Percentiles rank a stretch among this genome's conserved stretches.
Conservation (phyloP, 169 alveolate genomes). For the Plasmodium yoelii region DNA sequence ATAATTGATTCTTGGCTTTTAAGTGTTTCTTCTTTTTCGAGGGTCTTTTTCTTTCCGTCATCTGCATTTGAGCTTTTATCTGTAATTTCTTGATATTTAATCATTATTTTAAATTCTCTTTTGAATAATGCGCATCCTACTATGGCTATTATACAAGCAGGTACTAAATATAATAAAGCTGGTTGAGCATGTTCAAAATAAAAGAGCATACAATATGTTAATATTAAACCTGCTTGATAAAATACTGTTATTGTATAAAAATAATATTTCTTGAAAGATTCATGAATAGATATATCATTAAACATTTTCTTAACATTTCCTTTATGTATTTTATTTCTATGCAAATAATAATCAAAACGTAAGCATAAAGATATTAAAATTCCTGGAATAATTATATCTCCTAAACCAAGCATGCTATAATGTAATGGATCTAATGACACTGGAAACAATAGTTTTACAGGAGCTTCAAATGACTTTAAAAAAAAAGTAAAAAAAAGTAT, state of each 20-base stretch:
- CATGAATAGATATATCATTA: conserved; percentile 65
- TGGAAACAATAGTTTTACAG: conserved; percentile 93
- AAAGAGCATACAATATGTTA: conserved; percentile 89
- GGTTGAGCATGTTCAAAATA: conserved; percentile 92
- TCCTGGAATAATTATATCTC: conserved; percentile 97
- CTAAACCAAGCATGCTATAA: conserved; percentile 93
- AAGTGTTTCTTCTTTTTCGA: conserved; percentile 28
- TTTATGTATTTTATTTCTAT: conserved; percentile 49
- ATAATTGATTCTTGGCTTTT: conserved; percentile 33
- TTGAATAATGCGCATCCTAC: conserved; percentile 73
- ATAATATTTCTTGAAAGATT: conserved; percentile 66
- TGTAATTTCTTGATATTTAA: conserved; percentile 73
- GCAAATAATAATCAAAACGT: conserved; percentile 88
- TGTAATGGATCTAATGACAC: conserved; percentile 83
- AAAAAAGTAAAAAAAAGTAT: neutral
- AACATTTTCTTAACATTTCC: conserved; percentile 75
- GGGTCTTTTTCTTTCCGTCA: conserved; percentile 25
- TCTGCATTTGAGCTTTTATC: conserved; percentile 21
- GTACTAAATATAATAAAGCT: conserved; percentile 93
- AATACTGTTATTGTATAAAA: conserved; percentile 82
- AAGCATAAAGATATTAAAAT: conserved; percentile 91
- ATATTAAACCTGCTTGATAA: conserved; percentile 89
- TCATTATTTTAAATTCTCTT: conserved; percentile 66
- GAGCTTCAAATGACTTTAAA: conserved; percentile 89
- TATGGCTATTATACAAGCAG: conserved; percentile 87